Evolutionary conservation across 2,329 filamentous ascomycete species (phyloP), one percentile per base, ranked within the genome.

Genomic region (Aspergillus japonicus): DNA sequence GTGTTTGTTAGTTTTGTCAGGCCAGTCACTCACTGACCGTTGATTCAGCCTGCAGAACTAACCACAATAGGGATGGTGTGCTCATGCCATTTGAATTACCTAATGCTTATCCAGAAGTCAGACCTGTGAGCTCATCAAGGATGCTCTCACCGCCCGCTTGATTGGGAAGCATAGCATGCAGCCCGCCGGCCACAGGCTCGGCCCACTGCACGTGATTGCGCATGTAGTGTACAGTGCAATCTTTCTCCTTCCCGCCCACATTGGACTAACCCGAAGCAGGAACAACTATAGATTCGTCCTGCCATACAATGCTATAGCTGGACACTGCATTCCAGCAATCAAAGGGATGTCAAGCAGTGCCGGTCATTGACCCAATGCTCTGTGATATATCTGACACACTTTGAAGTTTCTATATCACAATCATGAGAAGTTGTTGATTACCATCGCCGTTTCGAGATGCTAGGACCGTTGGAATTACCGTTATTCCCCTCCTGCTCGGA

Each of bases 401-500:
- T 5, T 6, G 2, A 35, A 29, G 8, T 29, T 2, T 29, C 33
- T 4, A 1, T 35, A n/a, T 44, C 39, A 19, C 39, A 44, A 19
- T 44, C 39, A 44, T 44, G 39, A n/a, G 12, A 19, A 44, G 16
- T 19, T 44, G 16, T 16, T 56, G 58, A 49, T 19, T 24, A 10
- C 2, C 24, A 47, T 16, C 3, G 39, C 24, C 10, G 23, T 35
- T 16, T 19, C 47, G 29, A 60, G 14, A 66, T 66, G 68, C 59
- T 69, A 59, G 65, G 60, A 47, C 67, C 75, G 1, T 55, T 80
- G 31, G 69, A 75, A 56, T 66, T 80, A 6, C 72, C 73, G 24
- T 75, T 81, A 57, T 84, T 80, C 73, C 83, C 85, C 2, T 81
- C 81, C 3, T 81, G 79, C 60, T 71, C 77, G 26, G 75, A 83